Conservation (phyloP, 2,329 filamentous ascomycete species). For the Pseudogymnoascus sp. region DNA sequence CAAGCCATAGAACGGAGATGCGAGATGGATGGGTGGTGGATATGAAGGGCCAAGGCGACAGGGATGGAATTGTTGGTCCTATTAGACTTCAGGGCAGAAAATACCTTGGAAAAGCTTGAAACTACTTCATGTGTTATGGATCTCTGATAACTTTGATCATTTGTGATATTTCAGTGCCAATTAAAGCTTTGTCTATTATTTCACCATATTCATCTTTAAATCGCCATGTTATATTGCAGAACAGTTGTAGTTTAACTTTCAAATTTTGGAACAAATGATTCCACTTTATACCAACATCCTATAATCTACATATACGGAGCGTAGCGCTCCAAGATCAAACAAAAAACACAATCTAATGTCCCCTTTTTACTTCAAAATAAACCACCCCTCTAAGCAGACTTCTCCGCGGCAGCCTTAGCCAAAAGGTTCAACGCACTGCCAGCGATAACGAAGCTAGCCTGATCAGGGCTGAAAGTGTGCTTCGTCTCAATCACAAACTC, state of each 20-base stretch:
- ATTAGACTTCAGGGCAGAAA: background rate
- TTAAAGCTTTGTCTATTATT: background rate
- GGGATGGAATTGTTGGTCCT: background rate
- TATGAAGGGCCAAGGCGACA: background rate
- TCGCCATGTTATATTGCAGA: background rate
- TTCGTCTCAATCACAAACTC: conserved; percentile 68
- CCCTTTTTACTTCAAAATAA: background rate
- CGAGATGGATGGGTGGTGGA: background rate
- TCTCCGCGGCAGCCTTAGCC: conserved; percentile 46
- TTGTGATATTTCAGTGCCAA: background rate
- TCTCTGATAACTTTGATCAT: background rate
- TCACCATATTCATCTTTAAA: background rate
- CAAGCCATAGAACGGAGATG: background rate
- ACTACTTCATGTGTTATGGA: background rate
- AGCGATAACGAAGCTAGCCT: conserved; percentile 85
- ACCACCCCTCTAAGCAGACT: background rate
- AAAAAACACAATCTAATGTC: background rate
- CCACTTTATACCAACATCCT: background rate
- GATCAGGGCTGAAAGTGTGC: conserved; percentile 83
- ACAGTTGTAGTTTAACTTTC: background rate
- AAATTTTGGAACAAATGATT: background rate
- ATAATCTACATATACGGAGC: conserved; percentile 1
- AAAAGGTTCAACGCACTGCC: conserved; percentile 90
- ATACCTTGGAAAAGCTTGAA: background rate
- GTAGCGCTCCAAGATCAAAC: background rate